Percentiles rank a stretch among this genome's conserved stretches.
Conservation (phyloP, 1,139 yeast species). For the Pneumocystis wakefieldiae region DNA sequence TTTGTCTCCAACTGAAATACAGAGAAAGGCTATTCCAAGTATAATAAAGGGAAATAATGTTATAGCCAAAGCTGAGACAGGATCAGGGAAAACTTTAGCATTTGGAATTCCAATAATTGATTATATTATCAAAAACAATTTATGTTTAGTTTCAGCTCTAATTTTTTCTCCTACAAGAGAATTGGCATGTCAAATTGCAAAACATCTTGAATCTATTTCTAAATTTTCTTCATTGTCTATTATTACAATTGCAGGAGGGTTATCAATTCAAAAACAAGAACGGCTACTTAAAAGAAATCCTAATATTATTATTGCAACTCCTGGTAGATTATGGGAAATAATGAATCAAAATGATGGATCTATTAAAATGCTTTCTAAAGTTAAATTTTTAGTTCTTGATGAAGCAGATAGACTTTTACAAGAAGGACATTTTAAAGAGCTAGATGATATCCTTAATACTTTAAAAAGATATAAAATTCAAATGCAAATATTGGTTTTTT, state of each 20-base stretch:
- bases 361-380: slow-evolving; percentile 41
- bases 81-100: slow-evolving; percentile 94
- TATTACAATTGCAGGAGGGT: slow-evolving; percentile 83
- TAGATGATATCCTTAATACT: slow-evolving; percentile 59
- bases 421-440: slow-evolving; percentile 91
- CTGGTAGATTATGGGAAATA: slow-evolving; percentile 81
- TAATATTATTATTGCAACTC: slow-evolving; percentile 81
- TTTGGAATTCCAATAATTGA: slow-evolving; percentile 91
- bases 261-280: slow-evolving; percentile 84
- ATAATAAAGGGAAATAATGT: slow-evolving; percentile 64
- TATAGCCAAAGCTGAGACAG: slow-evolving; percentile 93
- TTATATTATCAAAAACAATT: slow-evolving; percentile 17
- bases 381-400: slow-evolving; percentile 68
- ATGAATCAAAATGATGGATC: slow-evolving; percentile 33
- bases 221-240: slow-evolving; percentile 49
- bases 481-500: slow-evolving; percentile 86
- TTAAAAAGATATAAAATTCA: slow-evolving; percentile 30
- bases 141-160: slow-evolving; percentile 37
- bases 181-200: slow-evolving; percentile 82
- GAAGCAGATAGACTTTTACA: slow-evolving; percentile 95
- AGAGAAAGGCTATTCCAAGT: slow-evolving; percentile 57
- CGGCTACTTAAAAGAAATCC: slow-evolving; percentile 61
- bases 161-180: slow-evolving; percentile 94
- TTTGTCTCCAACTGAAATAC: slow-evolving; percentile 68
- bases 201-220: slow-evolving; percentile 53